Conservation (phyloP, 495 filamentous ascomycete genomes). For the Recurvomyces mirabilis region DNA sequence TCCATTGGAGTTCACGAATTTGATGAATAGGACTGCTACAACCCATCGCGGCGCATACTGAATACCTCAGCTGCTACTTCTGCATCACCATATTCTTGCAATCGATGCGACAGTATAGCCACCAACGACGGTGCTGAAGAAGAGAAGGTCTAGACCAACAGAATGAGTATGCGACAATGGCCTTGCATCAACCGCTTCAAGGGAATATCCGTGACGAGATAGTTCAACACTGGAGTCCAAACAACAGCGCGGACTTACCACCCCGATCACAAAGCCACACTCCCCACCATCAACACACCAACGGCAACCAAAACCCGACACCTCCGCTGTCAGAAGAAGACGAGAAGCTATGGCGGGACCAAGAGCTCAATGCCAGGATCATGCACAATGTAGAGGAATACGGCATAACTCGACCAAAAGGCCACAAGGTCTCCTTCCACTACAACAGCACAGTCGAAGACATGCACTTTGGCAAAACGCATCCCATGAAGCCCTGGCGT, state of each 20-base stretch:
- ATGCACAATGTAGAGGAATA: constrained; percentile 56
- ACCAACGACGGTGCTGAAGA: too few relatives aligned
- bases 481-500: constrained; percentile 99
- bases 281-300: background rate
- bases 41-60: too few relatives aligned
- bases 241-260: background rate
- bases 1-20: too few relatives aligned
- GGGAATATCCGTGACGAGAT: constrained; percentile 9
- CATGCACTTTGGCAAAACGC: constrained; percentile 87
- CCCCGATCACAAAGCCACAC: background rate
- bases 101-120: too few relatives aligned
- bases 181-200: background rate
- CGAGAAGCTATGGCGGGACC: constrained; percentile 12
- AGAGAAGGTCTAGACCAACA: too few relatives aligned
- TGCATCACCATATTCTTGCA: background rate
- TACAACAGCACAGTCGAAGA: constrained; percentile 90
- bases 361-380: constrained; percentile 31
- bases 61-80: too few relatives aligned
- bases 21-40: too few relatives aligned
- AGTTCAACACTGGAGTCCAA: constrained; percentile 14
- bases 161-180: constrained; percentile 5
- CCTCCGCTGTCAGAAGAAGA: constrained; percentile 17
- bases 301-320: constrained; percentile 1
- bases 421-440: constrained; percentile 79
- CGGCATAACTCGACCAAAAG: constrained; percentile 64